Conservation (phyloP, 768 basidiomycete species). For the Multifurca ochricompacta region DNA sequence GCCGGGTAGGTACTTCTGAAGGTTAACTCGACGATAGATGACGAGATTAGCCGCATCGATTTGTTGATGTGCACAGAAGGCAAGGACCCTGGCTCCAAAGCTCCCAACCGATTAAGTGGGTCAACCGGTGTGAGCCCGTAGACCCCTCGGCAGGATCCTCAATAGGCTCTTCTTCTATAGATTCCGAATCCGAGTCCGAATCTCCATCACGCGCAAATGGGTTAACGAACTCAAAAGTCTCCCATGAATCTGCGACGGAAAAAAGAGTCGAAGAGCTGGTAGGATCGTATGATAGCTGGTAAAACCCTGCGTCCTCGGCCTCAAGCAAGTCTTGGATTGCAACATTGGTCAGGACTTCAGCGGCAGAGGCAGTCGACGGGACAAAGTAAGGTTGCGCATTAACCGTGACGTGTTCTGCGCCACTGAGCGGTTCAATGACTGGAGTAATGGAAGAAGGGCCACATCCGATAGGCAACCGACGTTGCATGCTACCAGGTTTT, state of each 20-base stretch:
- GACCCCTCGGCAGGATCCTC: background rate
- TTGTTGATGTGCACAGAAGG: background rate
- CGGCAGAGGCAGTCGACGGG: constrained; percentile 11
- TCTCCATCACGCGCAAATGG: background rate
- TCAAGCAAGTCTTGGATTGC: constrained; percentile 10
- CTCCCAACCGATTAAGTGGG: too few species aligned
- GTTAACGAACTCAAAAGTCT: background rate
- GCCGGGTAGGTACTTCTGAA: background rate
- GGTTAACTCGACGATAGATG: constrained; percentile 1
- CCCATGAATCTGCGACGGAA: background rate
- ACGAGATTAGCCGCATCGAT: background rate
- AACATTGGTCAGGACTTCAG: constrained; percentile 8
- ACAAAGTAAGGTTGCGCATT: constrained; percentile 8
- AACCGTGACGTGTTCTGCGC: background rate
- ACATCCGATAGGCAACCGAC: background rate
- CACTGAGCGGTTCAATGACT: background rate
- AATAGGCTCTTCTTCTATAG: background rate
- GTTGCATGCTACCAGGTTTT: background rate
- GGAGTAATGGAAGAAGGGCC: background rate
- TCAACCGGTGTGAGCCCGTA: background rate
- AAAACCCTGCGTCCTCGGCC: background rate
- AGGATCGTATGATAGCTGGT: background rate
- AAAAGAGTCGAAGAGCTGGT: background rate
- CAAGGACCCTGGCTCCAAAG: background rate
- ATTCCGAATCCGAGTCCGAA: background rate